phyloP scores from a whole-genome alignment of 164 flowering plant species.

The Piper longum region DNA sequence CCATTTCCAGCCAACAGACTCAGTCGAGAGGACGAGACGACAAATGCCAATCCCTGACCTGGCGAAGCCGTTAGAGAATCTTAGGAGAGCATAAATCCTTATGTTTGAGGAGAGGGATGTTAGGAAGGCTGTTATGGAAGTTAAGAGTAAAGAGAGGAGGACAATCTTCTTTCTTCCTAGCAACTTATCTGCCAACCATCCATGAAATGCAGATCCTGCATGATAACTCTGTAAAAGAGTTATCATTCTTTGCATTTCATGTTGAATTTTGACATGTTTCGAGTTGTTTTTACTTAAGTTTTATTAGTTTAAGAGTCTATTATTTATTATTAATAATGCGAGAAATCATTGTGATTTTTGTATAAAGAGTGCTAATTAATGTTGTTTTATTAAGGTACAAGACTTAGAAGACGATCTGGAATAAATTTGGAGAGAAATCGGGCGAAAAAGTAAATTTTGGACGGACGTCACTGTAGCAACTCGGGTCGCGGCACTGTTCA shows the following conservation, averaged over 20 bases:
- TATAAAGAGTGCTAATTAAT: too few relatives aligned
- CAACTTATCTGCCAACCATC: slow-evolving; percentile 33
- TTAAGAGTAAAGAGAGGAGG: slow-evolving; percentile 34
- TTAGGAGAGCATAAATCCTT: slow-evolving; percentile 41
- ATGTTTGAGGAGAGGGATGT: slow-evolving; percentile 48
- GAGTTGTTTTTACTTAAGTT: too few relatives aligned
- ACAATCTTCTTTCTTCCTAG: slow-evolving; percentile 48
- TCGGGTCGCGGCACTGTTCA: too few relatives aligned
- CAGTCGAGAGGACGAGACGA: slow-evolving; percentile 52
- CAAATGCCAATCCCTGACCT: slow-evolving; percentile 50
- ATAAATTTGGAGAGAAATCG: too few relatives aligned
- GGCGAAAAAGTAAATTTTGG: too few relatives aligned
- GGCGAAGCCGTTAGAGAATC: slow-evolving; percentile 42
- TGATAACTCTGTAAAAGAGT: not conserved
- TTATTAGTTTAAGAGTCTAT: too few relatives aligned
- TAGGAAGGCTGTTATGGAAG: slow-evolving; percentile 29
- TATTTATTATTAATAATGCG: too few relatives aligned
- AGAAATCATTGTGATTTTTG: too few relatives aligned
- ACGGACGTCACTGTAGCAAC: too few relatives aligned
- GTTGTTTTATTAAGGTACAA: too few relatives aligned
- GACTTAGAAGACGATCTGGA: too few relatives aligned
- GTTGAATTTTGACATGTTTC: too few relatives aligned
- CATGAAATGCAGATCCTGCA: slow-evolving; percentile 44
- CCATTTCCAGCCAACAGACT: slow-evolving; percentile 49
- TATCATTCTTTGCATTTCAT: not conserved